These are phyloP conservation scores for Neonectria ditissima DNA, from an alignment of 2,329 filamentous ascomycete species.

Conservation along the genomic window DNA sequence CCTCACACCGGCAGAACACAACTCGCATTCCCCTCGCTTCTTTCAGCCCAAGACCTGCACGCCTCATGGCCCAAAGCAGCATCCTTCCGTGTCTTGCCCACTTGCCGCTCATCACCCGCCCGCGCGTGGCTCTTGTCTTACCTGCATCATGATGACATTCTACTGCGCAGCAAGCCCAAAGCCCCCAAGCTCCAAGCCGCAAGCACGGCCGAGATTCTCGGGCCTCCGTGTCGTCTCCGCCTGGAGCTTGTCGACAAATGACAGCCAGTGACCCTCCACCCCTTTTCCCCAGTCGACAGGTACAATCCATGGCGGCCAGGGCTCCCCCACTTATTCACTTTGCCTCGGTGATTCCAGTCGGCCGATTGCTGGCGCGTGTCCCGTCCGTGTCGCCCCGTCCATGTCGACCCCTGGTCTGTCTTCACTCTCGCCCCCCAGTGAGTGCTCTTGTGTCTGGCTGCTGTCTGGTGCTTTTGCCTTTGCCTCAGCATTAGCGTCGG, in stretches of 20 bases:
- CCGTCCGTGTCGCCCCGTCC: background rate
- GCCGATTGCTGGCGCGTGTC: slow-evolving; percentile 30
- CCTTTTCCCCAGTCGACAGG: slow-evolving; percentile 17
- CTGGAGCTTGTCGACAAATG: slow-evolving; percentile 9
- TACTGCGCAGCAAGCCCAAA: background rate
- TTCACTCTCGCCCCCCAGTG: background rate
- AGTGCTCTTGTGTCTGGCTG: slow-evolving; percentile 8
- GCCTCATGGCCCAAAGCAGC: slow-evolving; percentile 6
- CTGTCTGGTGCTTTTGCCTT: slow-evolving; percentile 20
- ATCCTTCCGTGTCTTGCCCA: slow-evolving; percentile 10
- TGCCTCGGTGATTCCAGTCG: slow-evolving; percentile 34
- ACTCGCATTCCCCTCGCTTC: background rate
- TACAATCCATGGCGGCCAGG: slow-evolving; percentile 3
- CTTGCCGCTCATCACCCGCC: slow-evolving; percentile 11
- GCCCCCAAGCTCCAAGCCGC: background rate
- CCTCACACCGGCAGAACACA: slow-evolving; percentile 27
- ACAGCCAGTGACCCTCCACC: background rate
- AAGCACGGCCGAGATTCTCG: slow-evolving; percentile 22
- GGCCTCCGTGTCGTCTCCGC: slow-evolving; percentile 5
- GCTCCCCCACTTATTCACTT: background rate
- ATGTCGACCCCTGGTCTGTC: background rate
- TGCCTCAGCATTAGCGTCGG: slow-evolving; percentile 28
- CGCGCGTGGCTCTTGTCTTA: slow-evolving; percentile 8
- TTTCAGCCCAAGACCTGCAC: slow-evolving; percentile 14
- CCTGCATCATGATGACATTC: background rate